A percentile compares a stretch with the other conserved stretches of the same genome.
These are phyloP conservation scores for Hymenochaete sp. DNA, from an alignment of 1,284 basidiomycete genomes.

Conservation along the genomic window DNA sequence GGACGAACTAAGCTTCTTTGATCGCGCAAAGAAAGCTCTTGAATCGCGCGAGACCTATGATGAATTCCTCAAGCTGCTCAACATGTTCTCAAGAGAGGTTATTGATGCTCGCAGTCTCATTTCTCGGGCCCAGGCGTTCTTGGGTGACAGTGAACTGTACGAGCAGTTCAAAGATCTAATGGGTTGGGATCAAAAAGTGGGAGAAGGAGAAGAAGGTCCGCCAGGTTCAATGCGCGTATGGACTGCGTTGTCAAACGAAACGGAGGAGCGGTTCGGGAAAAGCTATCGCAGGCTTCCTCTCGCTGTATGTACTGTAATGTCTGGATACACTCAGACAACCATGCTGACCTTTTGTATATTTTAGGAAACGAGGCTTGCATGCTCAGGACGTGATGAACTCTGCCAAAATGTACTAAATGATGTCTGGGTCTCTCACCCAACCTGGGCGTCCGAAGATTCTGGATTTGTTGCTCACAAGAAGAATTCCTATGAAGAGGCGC, in stretches of 20 bases:
- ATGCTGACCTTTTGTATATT: slow-evolving; percentile 7
- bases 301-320: slow-evolving; percentile 47
- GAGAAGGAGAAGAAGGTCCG: slow-evolving; percentile 64
- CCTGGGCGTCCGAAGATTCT: slow-evolving; percentile 94
- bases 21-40: slow-evolving; percentile 74
- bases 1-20: slow-evolving; percentile 92
- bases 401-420: slow-evolving; percentile 97
- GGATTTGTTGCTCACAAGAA: slow-evolving; percentile 96
- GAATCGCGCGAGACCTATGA: slow-evolving; percentile 71
- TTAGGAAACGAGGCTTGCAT: slow-evolving; percentile 84
- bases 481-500: slow-evolving; percentile 92
- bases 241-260: slow-evolving; percentile 48
- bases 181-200: slow-evolving; percentile 64
- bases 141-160: slow-evolving; percentile 77
- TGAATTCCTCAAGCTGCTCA: slow-evolving; percentile 78
- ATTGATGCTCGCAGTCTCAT: slow-evolving; percentile 82
- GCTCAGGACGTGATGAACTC: slow-evolving; percentile 91
- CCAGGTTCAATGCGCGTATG: slow-evolving; percentile 66
- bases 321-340: no score
- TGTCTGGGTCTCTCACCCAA: slow-evolving; percentile 94
- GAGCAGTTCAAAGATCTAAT: slow-evolving; percentile 83
- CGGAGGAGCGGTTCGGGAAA: slow-evolving; percentile 71
- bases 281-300: slow-evolving; percentile 89
- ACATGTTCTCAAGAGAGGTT: slow-evolving; percentile 79
- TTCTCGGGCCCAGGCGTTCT: slow-evolving; percentile 71